Evolutionary conservation across 352 stramenopile species (phyloP).

Genomic region (Phytophthora europaea): DNA sequence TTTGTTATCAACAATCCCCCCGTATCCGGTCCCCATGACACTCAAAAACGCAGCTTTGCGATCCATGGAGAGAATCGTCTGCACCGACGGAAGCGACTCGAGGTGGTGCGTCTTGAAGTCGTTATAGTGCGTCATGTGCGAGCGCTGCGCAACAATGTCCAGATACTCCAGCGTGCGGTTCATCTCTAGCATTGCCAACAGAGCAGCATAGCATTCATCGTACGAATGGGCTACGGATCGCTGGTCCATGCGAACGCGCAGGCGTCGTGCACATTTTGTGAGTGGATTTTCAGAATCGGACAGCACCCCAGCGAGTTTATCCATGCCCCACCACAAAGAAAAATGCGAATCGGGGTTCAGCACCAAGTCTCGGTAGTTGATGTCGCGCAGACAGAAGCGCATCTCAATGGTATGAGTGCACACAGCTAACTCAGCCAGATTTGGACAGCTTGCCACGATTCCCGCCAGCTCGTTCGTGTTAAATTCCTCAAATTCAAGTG

Average conservation of each 20-base stretch:
- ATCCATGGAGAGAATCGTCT: slow-evolving; percentile 6
- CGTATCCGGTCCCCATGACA: slow-evolving; percentile 12
- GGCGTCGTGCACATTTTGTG: slow-evolving; percentile 22
- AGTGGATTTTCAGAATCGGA: slow-evolving; percentile 30
- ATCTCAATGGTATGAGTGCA: slow-evolving; percentile 31
- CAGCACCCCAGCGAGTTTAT: slow-evolving; percentile 14
- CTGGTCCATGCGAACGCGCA: slow-evolving; percentile 35
- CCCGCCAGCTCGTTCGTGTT: slow-evolving; percentile 22
- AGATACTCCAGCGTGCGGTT: slow-evolving; percentile 38
- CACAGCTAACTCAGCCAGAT: slow-evolving; percentile 32
- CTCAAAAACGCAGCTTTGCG: slow-evolving; percentile 37
- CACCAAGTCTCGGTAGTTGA: slow-evolving; percentile 29
- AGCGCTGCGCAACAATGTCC: slow-evolving; percentile 23
- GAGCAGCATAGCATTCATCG: slow-evolving; percentile 16
- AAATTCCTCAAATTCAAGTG: slow-evolving; percentile 30
- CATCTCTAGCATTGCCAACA: slow-evolving; percentile 24
- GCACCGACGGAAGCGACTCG: slow-evolving; percentile 19
- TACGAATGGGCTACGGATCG: slow-evolving; percentile 1
- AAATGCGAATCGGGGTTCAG: slow-evolving; percentile 11
- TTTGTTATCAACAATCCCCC: slow-evolving; percentile 19
- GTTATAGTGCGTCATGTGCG: slow-evolving; percentile 28
- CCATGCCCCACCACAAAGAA: slow-evolving; percentile 12
- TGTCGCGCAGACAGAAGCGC: slow-evolving; percentile 26
- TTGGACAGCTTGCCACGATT: slow-evolving; percentile 36
- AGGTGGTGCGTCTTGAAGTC: slow-evolving; percentile 33